Conservation (phyloP, 2,329 filamentous ascomycete genomes). For the Cladophialophora chaetospira region DNA sequence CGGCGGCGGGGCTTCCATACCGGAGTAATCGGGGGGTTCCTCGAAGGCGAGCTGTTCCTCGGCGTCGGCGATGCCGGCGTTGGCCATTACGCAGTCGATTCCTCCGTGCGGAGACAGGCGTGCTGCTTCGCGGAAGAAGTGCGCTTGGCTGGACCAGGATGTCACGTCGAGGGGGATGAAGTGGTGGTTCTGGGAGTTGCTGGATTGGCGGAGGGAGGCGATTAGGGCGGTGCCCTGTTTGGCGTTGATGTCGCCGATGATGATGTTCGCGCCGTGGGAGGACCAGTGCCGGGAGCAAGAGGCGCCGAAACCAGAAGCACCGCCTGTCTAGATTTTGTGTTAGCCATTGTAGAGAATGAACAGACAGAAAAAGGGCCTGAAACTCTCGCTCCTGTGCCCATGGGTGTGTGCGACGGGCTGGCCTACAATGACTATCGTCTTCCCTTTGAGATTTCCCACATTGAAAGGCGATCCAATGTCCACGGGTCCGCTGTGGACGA, state of each 20-base stretch:
- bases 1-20: constrained; percentile 44
- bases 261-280: constrained; percentile 58
- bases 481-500: constrained; percentile 21
- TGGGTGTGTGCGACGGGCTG: no score
- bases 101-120: constrained; percentile 56
- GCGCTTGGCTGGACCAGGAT: constrained; percentile 64
- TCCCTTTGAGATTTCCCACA: constrained; percentile 36
- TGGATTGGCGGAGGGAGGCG: constrained; percentile 58
- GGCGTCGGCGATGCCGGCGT: constrained; percentile 62
- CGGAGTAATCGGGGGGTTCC: constrained; percentile 39
- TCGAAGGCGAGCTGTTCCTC: constrained; percentile 47
- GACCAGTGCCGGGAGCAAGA: constrained; percentile 59
- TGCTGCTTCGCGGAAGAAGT: constrained; percentile 62
- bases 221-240: constrained; percentile 57
- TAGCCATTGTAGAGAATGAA: no score
- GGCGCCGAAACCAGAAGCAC: constrained; percentile 62
- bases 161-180: constrained; percentile 60
- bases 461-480: constrained; percentile 21
- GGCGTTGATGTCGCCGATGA: constrained; percentile 65
- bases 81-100: constrained; percentile 66
- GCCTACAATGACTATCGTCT: constrained; percentile 61
- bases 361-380: no score
- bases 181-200: constrained; percentile 61
- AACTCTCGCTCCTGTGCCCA: no score
- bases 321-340: constrained; percentile 60